Evolutionary conservation across 2,329 filamentous ascomycete species (phyloP), one percentile per base, ranked within the genome.

Genomic region (Dichotomopilus funicola): DNA sequence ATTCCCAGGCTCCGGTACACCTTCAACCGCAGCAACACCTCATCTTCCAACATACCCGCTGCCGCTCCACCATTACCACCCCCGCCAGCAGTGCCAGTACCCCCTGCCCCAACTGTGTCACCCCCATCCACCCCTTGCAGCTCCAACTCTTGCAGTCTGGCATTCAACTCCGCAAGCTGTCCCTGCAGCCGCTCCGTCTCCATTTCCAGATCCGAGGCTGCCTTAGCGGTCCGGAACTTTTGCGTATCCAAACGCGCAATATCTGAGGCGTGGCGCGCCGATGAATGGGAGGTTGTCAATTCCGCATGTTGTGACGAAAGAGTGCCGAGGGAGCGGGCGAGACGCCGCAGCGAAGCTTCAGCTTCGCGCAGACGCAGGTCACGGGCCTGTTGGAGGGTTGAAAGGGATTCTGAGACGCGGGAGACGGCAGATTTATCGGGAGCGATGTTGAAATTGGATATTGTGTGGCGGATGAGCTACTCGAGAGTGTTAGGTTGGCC

Each of bases 161-260:
- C 85, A 59, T 84, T 83, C 55, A 96, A 74, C 65, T 91, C 83
- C 11, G 85, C 87, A 5, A 90, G 74, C 70, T 95, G 89, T 5
- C 83, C 82, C 55, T 88, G 85, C 46, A 97, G 75, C n/a, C 92
- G 80, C 76, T 97, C 92, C n/a, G 88, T 88, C 73, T 99, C 94
- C 67, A 92, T 91, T 75, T 96, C 91, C 6, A 94, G 77, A 69
- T 97, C 92, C 1, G 83, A 87, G 0, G 89, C 90, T 12, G 88
- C 84, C 72, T 97, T 97, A n/a, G 92, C 92, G 55, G 90, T 86
- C 63, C 91, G 86, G 73, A 97, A 97, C 68, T 96, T 96, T 64
- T 91, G 85, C 1, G 90, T 95, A 72, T 97, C 92, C 59, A 96
- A 85, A 42, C 87, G 82, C 19, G 94, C 80, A 60, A 97, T 96